Evolutionary conservation across 805 yeast genomes (phyloP), one percentile per base, ranked within the genome.

Genomic region (Starmera pachycereana): DNA sequence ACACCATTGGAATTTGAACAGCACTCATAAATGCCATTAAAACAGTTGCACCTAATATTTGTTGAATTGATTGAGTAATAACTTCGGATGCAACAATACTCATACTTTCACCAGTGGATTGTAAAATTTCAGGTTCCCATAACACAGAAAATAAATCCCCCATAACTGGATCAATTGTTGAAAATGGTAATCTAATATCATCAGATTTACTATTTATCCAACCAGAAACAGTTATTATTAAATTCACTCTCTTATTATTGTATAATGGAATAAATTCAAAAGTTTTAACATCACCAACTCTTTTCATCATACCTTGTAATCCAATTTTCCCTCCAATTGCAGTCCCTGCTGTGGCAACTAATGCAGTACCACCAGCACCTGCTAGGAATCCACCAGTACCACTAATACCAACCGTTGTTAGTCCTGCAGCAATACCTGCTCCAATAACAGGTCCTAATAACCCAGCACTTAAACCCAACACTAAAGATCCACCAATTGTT

Each of bases 91-190:
- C 98, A 42, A 92, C 69, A 51, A 92, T 89, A 46, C 78, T 76
- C 47, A 92, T 90, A 0, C 98, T 92, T 60, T 92, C 97, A 56
- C 99, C 99, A 74, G 85, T 87, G 40, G 95, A 83, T 45, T 78
- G 81, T 52, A 92, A 76, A 92, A 92, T 86, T 49, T 92, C 98
- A 0, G 99, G 99, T 60, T 92, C 99, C 98, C 98, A 92, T 37
- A 85, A 65, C 8, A 92, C 67, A 1, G 97, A 87, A 51, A 82
- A 85, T 49, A 92, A 63, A 57, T 92, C 99, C 13, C 99, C 99
- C 90, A 90, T 88, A 0, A 90, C 86, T 0, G 98, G 98, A 55
- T 94, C 98, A 8, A 92, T 84, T 0, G 98, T 92, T 1, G 96
- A 84, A 56, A 89, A 92, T 2, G 98, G 98, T 46, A 92, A 71